Evolutionary conservation across 345 rosid genomes (phyloP).

Genomic region (Ailanthus altissimus): DNA sequence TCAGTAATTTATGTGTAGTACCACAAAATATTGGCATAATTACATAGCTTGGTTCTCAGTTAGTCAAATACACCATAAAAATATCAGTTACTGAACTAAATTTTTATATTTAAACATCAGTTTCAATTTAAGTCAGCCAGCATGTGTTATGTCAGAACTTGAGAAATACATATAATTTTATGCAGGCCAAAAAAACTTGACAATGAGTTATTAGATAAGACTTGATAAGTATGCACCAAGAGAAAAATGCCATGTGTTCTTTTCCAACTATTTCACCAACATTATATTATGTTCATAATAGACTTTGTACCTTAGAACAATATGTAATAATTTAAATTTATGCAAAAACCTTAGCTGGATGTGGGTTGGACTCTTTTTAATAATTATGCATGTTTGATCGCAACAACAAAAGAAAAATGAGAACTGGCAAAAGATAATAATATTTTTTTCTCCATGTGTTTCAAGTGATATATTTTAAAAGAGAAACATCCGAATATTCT

Average conservation of each 20-base stretch:
- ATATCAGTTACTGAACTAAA: neutral
- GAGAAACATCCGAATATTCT: neutral
- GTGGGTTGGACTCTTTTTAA: neutral
- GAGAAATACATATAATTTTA: neutral
- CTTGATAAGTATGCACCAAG: neutral
- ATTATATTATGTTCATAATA: neutral
- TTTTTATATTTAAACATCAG: neutral
- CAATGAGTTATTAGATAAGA: too few species aligned
- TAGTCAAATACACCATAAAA: neutral
- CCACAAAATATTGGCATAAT: neutral
- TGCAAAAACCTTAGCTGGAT: neutral
- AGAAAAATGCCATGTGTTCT: neutral
- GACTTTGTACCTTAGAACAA: too few species aligned
- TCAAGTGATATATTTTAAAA: neutral
- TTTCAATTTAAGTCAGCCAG: neutral
- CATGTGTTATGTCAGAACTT: neutral
- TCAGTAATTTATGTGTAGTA: conserved; percentile 1
- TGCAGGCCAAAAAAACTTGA: neutral
- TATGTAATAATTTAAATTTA: neutral
- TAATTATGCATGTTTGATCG: neutral
- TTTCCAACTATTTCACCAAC: neutral
- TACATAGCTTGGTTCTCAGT: neutral
- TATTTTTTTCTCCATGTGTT: neutral
- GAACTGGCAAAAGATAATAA: neutral
- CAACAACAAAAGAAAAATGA: neutral